phyloP scores from a whole-genome alignment of 2,329 filamentous ascomycete species.

The Microsporum canis region DNA sequence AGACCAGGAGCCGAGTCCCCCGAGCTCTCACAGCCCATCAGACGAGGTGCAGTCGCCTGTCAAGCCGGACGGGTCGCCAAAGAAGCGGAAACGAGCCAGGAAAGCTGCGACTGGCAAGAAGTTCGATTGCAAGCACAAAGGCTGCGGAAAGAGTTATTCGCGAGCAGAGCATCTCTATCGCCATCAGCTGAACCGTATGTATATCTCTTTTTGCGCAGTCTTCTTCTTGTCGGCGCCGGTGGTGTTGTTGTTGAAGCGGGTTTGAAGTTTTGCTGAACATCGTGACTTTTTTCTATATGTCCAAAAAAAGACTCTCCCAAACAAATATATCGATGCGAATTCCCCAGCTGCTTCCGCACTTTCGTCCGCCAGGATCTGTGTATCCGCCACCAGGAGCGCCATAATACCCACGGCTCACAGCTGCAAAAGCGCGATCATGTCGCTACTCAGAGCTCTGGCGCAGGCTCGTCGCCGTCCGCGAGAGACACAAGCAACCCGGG shows the following conservation, averaged over 20 bases:
- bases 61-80: slow-evolving; percentile 17
- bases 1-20: not conserved
- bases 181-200: slow-evolving; percentile 84
- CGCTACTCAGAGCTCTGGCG: slow-evolving; percentile 19
- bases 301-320: slow-evolving; percentile 64
- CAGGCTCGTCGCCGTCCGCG: slow-evolving; percentile 11
- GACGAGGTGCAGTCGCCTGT: slow-evolving; percentile 1
- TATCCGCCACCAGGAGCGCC: slow-evolving; percentile 69
- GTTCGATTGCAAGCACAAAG: slow-evolving; percentile 72
- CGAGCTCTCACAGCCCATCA: not conserved
- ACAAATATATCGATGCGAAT: slow-evolving; percentile 88
- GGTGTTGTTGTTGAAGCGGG: not conserved
- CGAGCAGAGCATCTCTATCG: slow-evolving; percentile 93
- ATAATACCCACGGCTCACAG: slow-evolving; percentile 52
- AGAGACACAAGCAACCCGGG: not conserved
- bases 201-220: slow-evolving; percentile 5
- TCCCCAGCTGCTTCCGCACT: slow-evolving; percentile 74
- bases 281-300: not conserved
- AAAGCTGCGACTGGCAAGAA: slow-evolving; percentile 39
- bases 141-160: slow-evolving; percentile 92
- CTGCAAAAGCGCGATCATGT: slow-evolving; percentile 40
- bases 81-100: slow-evolving; percentile 35
- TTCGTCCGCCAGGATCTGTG: slow-evolving; percentile 93
- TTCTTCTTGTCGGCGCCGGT: not conserved
- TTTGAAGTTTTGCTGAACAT: not conserved